phyloP scores from a whole-genome alignment of 1,284 basidiomycete genomes.

The Melampsora medusae region DNA sequence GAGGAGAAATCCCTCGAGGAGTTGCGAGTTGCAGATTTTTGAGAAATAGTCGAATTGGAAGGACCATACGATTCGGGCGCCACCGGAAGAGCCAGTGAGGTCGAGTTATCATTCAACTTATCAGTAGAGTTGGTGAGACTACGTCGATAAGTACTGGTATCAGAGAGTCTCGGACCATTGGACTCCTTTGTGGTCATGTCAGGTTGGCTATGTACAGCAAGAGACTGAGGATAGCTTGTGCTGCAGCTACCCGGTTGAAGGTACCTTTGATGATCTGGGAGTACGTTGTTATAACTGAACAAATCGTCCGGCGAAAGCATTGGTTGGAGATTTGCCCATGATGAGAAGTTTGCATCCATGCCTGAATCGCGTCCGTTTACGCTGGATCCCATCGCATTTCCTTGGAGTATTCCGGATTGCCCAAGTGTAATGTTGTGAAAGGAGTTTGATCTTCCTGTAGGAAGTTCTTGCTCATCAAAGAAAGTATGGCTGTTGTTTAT shows the following conservation, averaged over 20 bases:
- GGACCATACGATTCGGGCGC: background rate
- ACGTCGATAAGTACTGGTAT: background rate
- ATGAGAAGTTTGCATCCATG: background rate
- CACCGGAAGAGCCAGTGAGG: background rate
- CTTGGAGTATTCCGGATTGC: background rate
- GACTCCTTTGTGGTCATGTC: background rate
- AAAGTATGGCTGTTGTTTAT: background rate
- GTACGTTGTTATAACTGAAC: background rate
- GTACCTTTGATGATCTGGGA: no score
- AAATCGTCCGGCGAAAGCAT: background rate
- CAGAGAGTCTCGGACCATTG: background rate
- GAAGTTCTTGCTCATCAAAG: background rate
- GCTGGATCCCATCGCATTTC: background rate
- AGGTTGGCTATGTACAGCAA: background rate
- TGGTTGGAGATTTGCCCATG: background rate
- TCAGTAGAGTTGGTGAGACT: background rate
- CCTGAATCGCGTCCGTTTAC: background rate
- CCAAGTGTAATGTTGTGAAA: background rate
- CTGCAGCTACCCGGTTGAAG: background rate
- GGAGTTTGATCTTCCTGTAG: background rate
- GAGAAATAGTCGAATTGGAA: background rate
- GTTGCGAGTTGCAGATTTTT: background rate
- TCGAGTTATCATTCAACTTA: background rate
- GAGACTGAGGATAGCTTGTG: background rate
- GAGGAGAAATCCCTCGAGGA: background rate